Base-by-base conservation (phyloP, 1,284 basidiomycete genomes). In the Ceratobasidium sp. region DNA sequence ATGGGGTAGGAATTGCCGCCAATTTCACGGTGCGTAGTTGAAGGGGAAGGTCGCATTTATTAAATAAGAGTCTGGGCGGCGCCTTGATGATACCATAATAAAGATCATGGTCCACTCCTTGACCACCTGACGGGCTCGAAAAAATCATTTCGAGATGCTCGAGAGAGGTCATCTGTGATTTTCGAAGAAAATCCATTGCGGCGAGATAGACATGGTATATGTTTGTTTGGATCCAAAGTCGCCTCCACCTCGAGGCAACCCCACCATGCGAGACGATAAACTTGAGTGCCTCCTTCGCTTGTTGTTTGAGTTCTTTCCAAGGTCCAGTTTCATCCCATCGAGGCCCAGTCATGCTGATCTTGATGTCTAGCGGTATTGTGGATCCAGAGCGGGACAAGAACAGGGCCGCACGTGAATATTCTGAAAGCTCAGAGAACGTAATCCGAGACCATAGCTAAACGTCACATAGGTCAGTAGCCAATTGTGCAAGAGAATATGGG, bases 211-310 rank as follows among this genome's bases (percentile, higher is more conserved):
- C 49, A 25, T 4, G 25, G n/a, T 43, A 43, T 4, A 52, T 13
- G 17, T 67, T 50, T 15, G 62, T 67, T 22, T 3, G 13, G 22
- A 67, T 43, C 10, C 7, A 40, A 25, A 67, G 25, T 6, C 27
- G 17, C 22, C 25, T 35, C 62, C 62, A 67, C 29, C 64, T 42
- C 2, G 64, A 29, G 15, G 64, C 31, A 3, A 54, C 64, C 15
- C 64, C 64, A 12, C 62, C 62, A 52, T 32, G 62, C 25, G 35
- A 38, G n/a, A 54, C 50, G 62, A 67, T 67, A 40, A 54, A 67
- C 2, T 2, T 20, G n/a, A 62, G 31, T 2, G 57, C 15, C 8
- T 62, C 43, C 4, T 22, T 2, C 5, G 29, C 56, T 10, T 25
- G 20, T 40, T 58, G 2, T 15, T 20, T 29, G 22, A 4, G n/a